phyloP scores from a whole-genome alignment of 225 moss, liverwort and hornwort species.

The Rhytidiadelphus loreus region DNA sequence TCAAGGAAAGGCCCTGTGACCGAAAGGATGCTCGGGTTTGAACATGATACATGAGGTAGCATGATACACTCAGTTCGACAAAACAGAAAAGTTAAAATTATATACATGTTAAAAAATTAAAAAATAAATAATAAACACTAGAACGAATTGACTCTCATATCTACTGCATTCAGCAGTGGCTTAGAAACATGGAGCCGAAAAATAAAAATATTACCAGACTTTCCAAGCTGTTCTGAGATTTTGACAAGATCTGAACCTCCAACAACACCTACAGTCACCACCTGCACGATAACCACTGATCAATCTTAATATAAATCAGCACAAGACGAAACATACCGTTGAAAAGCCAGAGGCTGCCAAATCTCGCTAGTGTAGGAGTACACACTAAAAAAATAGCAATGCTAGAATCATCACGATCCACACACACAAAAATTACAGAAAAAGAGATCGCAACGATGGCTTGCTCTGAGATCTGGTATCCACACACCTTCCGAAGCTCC shows the following conservation, averaged over 20 bases:
- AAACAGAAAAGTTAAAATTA: background rate
- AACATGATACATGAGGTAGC: background rate
- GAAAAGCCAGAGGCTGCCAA: background rate
- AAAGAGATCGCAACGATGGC: background rate
- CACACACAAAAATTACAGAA: background rate
- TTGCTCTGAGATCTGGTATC: background rate
- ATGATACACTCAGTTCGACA: background rate
- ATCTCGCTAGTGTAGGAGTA: background rate
- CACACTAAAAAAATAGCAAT: background rate
- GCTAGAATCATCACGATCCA: background rate
- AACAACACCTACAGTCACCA: constrained; percentile 81
- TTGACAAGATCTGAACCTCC: constrained; percentile 93
- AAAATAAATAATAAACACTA: background rate
- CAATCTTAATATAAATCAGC: background rate
- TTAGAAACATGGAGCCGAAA: background rate
- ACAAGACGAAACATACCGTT: background rate
- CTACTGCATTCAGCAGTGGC: background rate
- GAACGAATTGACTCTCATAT: background rate
- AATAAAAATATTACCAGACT: constrained; percentile 17
- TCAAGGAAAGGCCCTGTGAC: background rate
- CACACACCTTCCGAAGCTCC: constrained; percentile 66
- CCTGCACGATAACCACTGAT: constrained; percentile 19
- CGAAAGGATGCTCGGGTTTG: background rate
- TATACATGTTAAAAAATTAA: too few relatives aligned
- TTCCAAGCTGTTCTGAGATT: constrained; percentile 90